Conservation (phyloP, 805 yeast species). For the Candida coquimbonensis region DNA sequence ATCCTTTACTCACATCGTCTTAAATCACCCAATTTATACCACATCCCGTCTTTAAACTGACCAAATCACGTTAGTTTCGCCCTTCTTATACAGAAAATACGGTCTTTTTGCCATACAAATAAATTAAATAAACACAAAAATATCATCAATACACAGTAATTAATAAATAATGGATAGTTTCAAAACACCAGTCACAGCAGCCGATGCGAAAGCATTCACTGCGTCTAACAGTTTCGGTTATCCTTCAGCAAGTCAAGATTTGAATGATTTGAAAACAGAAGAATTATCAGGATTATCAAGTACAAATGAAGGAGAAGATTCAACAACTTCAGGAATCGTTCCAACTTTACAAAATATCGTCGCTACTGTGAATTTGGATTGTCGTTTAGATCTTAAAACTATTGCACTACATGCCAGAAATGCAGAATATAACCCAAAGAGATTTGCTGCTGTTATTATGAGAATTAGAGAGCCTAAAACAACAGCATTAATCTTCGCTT, state of each 20-base stretch:
- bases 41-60: too few species aligned
- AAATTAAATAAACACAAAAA: too few species aligned
- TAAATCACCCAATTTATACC: too few species aligned
- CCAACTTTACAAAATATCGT: conserved; percentile 93
- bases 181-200: conserved; percentile 24
- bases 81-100: too few species aligned
- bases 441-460: conserved; percentile 99
- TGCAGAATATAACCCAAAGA: conserved; percentile 97
- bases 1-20: conserved; percentile 2
- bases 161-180: conserved; percentile 18
- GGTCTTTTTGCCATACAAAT: too few species aligned
- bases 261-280: conserved; percentile 17
- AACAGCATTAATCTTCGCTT: conserved; percentile 94
- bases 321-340: conserved; percentile 88
- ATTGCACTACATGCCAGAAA: conserved; percentile 98
- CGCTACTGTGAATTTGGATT: conserved; percentile 94
- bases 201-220: conserved; percentile 25
- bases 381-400: conserved; percentile 91
- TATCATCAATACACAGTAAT: too few species aligned
- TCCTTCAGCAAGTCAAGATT: conserved; percentile 23
- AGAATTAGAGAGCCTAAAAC: conserved; percentile 98
- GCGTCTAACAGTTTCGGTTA: conserved; percentile 22
- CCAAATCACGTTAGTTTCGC: too few species aligned
- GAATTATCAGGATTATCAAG: neutral
- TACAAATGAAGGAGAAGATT: conserved; percentile 39